Conservation (phyloP, 495 filamentous ascomycete genomes). For the Penicillium salamii region DNA sequence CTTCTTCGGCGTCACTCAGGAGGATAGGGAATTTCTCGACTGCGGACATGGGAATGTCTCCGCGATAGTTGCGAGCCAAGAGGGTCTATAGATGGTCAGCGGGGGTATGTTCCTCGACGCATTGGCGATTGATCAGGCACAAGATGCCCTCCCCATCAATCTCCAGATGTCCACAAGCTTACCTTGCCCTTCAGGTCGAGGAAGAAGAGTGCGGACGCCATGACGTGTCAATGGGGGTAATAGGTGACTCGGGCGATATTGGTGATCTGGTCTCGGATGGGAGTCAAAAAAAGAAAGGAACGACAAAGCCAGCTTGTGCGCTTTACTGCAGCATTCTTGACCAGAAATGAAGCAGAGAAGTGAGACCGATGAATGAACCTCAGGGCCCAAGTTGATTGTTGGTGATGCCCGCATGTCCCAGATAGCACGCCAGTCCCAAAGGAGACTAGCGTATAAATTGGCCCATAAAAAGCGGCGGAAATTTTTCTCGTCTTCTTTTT, state of each 20-base stretch:
- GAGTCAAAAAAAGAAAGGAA: conserved; percentile 4
- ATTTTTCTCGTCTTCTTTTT: conserved; percentile 32
- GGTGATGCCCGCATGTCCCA: conserved; percentile 10
- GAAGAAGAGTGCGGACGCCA: conserved; percentile 99
- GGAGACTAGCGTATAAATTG: conserved; percentile 31
- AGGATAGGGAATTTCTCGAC: conserved; percentile 98
- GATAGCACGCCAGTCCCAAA: conserved; percentile 17
- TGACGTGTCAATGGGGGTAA: conserved; percentile 42
- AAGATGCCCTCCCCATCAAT: background rate
- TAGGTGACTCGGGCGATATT: conserved; percentile 7
- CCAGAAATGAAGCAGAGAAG: too few species aligned
- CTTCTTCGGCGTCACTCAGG: conserved; percentile 98
- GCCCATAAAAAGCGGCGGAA: conserved; percentile 31
- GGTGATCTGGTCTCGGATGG: conserved; percentile 16
- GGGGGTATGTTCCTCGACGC: conserved; percentile 1
- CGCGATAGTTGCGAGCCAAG: conserved; percentile 96
- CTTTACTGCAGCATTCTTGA: conserved; percentile 13
- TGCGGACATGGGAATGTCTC: conserved; percentile 98
- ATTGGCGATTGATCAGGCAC: conserved; percentile 4
- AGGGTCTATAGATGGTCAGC: conserved; percentile 70
- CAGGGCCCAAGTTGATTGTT: conserved; percentile 3
- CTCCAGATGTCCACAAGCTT: conserved; percentile 18
- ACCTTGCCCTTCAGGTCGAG: conserved; percentile 99
- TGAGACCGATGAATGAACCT: background rate
- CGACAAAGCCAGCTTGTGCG: conserved; percentile 10